phyloP scores from a whole-genome alignment of 2,329 filamentous ascomycete genomes.

The Beauveria australis region DNA sequence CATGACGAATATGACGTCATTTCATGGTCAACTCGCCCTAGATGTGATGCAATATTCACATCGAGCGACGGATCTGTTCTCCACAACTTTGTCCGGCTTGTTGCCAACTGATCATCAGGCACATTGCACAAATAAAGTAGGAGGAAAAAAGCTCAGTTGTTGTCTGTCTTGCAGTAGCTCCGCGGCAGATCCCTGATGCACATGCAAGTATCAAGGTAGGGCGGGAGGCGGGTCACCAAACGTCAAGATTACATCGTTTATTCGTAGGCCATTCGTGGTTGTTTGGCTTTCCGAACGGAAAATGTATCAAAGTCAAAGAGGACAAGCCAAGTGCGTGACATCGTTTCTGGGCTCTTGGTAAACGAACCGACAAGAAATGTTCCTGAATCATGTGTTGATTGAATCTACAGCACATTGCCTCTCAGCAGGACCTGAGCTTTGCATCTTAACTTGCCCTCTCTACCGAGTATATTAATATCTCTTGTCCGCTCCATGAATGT shows the following conservation, averaged over 20 bases:
- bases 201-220: neutral
- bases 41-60: neutral
- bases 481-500: no score
- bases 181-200: neutral
- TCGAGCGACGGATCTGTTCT: neutral
- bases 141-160: neutral
- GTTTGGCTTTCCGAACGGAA: no score
- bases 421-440: no score
- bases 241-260: neutral
- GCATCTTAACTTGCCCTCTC: no score
- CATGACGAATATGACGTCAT: constrained; percentile 12
- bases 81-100: neutral
- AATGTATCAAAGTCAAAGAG: no score
- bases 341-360: no score
- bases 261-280: no score
- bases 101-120: neutral
- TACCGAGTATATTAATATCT: no score
- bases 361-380: no score
- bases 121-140: neutral
- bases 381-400: no score
- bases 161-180: neutral
- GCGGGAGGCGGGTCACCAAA: neutral
- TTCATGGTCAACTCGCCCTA: neutral
- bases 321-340: no score
- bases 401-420: no score